Evolutionary conservation across 129 eudicot species (phyloP), one percentile per base, ranked within the genome.

Genomic region (Apium graveolens): DNA sequence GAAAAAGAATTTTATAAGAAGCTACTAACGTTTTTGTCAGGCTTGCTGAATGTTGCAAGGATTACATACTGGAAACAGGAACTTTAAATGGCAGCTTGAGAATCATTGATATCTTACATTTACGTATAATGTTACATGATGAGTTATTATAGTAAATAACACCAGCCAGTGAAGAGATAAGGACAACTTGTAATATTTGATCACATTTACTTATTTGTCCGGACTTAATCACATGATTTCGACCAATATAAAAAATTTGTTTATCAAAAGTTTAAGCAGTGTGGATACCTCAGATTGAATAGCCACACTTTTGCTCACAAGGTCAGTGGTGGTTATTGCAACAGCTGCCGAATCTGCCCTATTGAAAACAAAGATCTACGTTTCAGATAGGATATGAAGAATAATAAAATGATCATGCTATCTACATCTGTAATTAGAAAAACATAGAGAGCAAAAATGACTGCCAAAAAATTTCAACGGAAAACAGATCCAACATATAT

Each of bases 321-420:
- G 98, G 84, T 95, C 98, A 29, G 98, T 95, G 74, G 98, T 95
- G 14, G 98, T 95, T 84, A 95, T 95, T 73, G 97, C 98, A 75
- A 95, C 97, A 66, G 97, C 93, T 55, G 98, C 97, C 79, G 96
- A 87, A 75, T 91, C 94, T 84, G 91, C 98, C 82, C 98, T 95
- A 91, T 78, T 66, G 65, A 51, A 24, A 76, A 45, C 53, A 73
- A 80, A 46, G 71, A 32, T 21, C 24, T 34, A 14, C 38, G 38
- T 18, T 21, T 7, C 29, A 29, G 34, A 69, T 11, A 38, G 35
- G 27, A 55, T 16, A 48, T 45, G 46, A 51, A 69, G 38, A 53
- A 31, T 17, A 37, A 41, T 44, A 60, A 78, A 65, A 38, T n/a
- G 2, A 26, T 10, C 32, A 21, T 21, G 32, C 48, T 11, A 26